Percentiles rank a stretch among this genome's conserved stretches.
Evolutionary conservation across 163 green algal species (phyloP).

Genomic region (Scenedesmus sp.): DNA sequence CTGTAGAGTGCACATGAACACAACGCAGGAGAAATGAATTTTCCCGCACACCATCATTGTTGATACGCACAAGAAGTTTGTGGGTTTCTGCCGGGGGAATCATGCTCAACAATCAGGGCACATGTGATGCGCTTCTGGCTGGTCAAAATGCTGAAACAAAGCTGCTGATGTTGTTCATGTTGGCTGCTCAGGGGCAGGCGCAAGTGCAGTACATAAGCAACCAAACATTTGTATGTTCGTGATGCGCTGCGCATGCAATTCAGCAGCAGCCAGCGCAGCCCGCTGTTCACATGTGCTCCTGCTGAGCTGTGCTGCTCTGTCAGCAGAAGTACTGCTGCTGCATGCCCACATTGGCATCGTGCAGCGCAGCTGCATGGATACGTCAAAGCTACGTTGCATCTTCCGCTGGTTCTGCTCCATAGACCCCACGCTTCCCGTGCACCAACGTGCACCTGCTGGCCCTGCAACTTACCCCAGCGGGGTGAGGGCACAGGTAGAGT

Average conservation of each 20-base stretch:
- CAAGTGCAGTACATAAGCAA: neutral
- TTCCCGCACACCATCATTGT: neutral
- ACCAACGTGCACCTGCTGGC: neutral
- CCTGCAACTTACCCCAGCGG: slow-evolving; percentile 81
- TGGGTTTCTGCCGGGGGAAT: too few relatives aligned
- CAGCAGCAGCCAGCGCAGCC: neutral
- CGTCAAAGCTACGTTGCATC: neutral
- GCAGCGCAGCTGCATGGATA: slow-evolving; percentile 1
- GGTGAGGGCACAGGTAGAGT: slow-evolving; percentile 88
- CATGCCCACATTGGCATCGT: neutral
- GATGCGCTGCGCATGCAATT: neutral
- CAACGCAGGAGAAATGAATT: neutral
- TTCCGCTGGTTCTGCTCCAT: neutral
- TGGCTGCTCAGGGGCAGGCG: neutral
- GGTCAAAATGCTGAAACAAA: neutral
- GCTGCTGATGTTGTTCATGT: neutral
- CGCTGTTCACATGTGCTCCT: neutral
- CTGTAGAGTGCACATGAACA: neutral
- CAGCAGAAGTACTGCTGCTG: neutral
- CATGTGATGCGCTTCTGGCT: neutral
- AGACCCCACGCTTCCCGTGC: neutral
- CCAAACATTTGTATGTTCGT: neutral
- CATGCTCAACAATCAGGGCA: neutral
- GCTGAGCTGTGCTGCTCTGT: slow-evolving; percentile 5
- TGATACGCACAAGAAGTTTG: neutral